A percentile compares a stretch with the other conserved stretches of the same genome.
phyloP scores from a whole-genome alignment of 1,284 basidiomycete genomes.

The Psilocybe mexicana region DNA sequence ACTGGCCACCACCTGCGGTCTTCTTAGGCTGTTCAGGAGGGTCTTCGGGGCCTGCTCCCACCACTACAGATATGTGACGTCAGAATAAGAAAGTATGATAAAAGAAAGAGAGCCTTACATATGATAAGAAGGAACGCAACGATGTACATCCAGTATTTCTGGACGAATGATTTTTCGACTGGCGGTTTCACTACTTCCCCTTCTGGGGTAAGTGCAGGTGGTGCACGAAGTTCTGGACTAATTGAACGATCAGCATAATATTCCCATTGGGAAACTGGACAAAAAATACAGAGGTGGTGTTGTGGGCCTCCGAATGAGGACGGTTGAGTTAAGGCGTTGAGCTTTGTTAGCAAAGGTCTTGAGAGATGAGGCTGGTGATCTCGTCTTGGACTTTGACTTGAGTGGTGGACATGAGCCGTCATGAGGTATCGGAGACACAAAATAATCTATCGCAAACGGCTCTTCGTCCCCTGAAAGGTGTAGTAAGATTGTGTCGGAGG shows the following conservation, averaged over 20 bases:
- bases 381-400: constrained; percentile 27
- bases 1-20: constrained; percentile 1
- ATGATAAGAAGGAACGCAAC: constrained; percentile 58
- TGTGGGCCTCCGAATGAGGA: constrained; percentile 46
- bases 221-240: constrained; percentile 67
- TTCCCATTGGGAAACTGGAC: constrained; percentile 1
- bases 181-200: constrained; percentile 63
- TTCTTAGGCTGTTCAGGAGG: constrained; percentile 20
- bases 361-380: constrained; percentile 22
- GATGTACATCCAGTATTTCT: constrained; percentile 90
- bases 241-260: constrained; percentile 2
- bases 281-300: constrained; percentile 57
- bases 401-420: constrained; percentile 63
- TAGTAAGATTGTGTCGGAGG: constrained; percentile 58
- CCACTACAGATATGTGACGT: constrained; percentile 19
- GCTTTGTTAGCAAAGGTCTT: constrained; percentile 32
- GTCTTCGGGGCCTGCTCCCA: constrained; percentile 30
- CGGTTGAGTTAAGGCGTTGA: constrained; percentile 52
- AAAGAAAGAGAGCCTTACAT: constrained; percentile 42
- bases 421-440: constrained; percentile 61
- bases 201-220: constrained; percentile 64
- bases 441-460: constrained; percentile 70
- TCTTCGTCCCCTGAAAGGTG: constrained; percentile 45
- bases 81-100: not conserved
- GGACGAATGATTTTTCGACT: constrained; percentile 77